Evolutionary conservation across 305 asterid species (phyloP).

Genomic region (Plantago lanceolata): DNA sequence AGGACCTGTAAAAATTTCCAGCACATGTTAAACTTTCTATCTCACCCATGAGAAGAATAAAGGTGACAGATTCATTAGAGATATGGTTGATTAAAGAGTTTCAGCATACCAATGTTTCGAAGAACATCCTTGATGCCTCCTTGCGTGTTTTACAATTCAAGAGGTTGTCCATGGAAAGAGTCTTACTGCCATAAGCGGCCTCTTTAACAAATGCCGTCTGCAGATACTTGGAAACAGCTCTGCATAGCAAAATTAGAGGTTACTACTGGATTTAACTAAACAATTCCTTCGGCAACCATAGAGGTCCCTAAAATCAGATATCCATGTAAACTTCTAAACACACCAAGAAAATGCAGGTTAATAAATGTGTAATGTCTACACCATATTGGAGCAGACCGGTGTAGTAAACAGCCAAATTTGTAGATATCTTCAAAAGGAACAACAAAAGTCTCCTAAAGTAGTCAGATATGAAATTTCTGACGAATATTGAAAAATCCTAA

Average conservation of each 20-base stretch:
- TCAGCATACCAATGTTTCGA: conserved; percentile 70
- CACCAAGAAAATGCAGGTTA: no score
- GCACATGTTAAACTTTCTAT: conserved; percentile 7
- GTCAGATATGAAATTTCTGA: no score
- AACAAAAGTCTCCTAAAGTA: no score
- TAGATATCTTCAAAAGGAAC: no score
- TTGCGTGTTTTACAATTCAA: conserved; percentile 82
- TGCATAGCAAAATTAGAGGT: conserved; percentile 15
- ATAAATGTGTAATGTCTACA: no score
- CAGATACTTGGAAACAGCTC: conserved; percentile 92
- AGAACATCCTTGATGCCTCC: conserved; percentile 95
- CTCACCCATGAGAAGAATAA: neutral
- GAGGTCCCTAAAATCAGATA: no score
- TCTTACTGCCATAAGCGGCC: conserved; percentile 51
- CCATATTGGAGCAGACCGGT: no score
- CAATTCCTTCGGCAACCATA: no score
- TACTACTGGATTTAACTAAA: no score
- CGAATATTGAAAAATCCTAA: no score
- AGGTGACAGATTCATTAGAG: neutral
- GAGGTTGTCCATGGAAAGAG: conserved; percentile 59
- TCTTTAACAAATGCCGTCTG: conserved; percentile 64
- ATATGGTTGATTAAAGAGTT: neutral
- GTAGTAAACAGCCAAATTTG: no score
- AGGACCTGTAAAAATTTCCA: conserved; percentile 54
- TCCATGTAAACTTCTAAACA: no score